phyloP scores from a whole-genome alignment of 2,329 filamentous ascomycete genomes.

The Neopestalotiopsis sp. region DNA sequence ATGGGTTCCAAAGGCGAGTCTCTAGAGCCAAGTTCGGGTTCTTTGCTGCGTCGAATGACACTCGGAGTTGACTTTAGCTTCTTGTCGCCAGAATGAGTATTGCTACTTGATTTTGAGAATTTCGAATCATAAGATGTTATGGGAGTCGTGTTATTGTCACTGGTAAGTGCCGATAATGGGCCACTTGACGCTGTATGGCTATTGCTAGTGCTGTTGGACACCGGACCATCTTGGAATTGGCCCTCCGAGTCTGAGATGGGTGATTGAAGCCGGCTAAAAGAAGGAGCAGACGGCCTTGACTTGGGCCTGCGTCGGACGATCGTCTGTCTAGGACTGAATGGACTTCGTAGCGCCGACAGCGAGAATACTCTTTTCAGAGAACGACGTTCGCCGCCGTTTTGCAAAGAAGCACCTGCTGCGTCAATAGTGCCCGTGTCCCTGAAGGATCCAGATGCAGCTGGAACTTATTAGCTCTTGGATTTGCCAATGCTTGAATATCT shows the following conservation, averaged over 20 bases:
- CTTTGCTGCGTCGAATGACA: conserved; percentile 31
- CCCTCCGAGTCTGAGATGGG: conserved; percentile 29
- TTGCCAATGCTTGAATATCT: not conserved
- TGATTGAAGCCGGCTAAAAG: conserved; percentile 38
- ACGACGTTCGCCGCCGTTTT: conserved; percentile 27
- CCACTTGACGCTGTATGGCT: conserved; percentile 34
- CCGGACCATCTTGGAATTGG: conserved; percentile 25
- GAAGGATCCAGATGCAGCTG: conserved; percentile 11
- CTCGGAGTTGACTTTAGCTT: conserved; percentile 28
- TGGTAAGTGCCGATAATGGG: conserved; percentile 32
- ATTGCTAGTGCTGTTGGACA: conserved; percentile 33
- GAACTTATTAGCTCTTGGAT: not conserved
- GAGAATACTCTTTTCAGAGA: conserved; percentile 43
- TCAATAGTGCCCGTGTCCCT: not conserved
- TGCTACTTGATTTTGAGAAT: conserved; percentile 35
- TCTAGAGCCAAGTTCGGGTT: conserved; percentile 28
- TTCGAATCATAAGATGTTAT: conserved; percentile 50
- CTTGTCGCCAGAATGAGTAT: conserved; percentile 36
- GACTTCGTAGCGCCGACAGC: conserved; percentile 43
- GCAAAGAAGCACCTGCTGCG: conserved; percentile 11
- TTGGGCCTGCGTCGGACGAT: conserved; percentile 49
- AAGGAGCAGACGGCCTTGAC: conserved; percentile 41
- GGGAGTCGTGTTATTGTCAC: conserved; percentile 37
- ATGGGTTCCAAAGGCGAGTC: conserved; percentile 37
- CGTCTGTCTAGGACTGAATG: conserved; percentile 45